These are phyloP conservation scores for Pseudocercospora crystallina DNA, from an alignment of 2,329 filamentous ascomycete species.

Conservation along the genomic window DNA sequence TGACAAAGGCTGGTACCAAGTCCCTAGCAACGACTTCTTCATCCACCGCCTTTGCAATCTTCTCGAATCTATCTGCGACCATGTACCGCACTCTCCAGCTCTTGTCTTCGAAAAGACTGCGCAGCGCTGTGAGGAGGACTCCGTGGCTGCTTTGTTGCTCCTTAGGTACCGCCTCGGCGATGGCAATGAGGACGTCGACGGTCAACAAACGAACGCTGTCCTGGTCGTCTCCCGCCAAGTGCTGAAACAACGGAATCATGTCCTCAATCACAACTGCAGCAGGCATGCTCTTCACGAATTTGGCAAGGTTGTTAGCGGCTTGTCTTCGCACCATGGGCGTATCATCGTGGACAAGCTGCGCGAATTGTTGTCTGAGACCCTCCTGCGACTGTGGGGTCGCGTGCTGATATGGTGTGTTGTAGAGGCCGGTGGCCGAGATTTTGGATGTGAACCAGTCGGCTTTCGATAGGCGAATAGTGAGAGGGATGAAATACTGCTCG, in stretches of 20 bases:
- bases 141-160: constrained; percentile 97
- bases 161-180: constrained; percentile 95
- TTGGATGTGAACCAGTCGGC: constrained; percentile 99
- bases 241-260: constrained; percentile 98
- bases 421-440: constrained; percentile 94
- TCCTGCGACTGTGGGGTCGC: constrained; percentile 85
- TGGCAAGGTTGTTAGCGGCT: constrained; percentile 91
- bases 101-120: constrained; percentile 96
- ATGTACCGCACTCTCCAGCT: constrained; percentile 99
- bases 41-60: constrained; percentile 98
- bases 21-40: constrained; percentile 94
- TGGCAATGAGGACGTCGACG: constrained; percentile 92
- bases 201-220: constrained; percentile 95
- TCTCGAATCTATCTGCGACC: constrained; percentile 98
- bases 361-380: constrained; percentile 86
- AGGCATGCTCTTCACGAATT: constrained; percentile 97
- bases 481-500: constrained; percentile 95
- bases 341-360: constrained; percentile 92
- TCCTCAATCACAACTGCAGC: constrained; percentile 89
- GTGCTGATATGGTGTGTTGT: constrained; percentile 89
- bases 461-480: constrained; percentile 93
- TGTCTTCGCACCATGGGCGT: constrained; percentile 98
- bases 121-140: constrained; percentile 82
- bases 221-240: constrained; percentile 93
- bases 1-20: constrained; percentile 93